Evolutionary conservation across 768 basidiomycete genomes (phyloP).

Genomic region (Suillus americanus): DNA sequence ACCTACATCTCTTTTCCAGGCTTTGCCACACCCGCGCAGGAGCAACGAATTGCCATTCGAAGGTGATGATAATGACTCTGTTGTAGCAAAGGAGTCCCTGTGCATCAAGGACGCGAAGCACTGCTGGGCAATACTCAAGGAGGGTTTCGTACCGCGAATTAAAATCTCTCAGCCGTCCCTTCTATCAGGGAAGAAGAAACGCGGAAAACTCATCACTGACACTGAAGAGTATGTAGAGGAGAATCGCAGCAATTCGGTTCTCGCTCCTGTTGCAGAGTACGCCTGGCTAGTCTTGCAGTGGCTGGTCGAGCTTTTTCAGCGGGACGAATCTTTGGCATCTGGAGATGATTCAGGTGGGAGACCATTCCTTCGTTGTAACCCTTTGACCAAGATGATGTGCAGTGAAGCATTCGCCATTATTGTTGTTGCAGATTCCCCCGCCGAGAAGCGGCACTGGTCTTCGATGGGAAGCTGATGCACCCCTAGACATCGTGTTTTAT

Average conservation of each 20-base stretch:
- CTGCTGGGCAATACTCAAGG: slow-evolving; percentile 62
- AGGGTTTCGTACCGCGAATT: slow-evolving; percentile 49
- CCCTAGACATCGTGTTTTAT: slow-evolving; percentile 47
- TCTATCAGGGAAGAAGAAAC: slow-evolving; percentile 30
- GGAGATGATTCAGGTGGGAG: slow-evolving; percentile 31
- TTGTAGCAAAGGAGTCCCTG: slow-evolving; percentile 52
- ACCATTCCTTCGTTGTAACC: not conserved
- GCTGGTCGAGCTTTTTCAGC: slow-evolving; percentile 66
- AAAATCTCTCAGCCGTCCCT: slow-evolving; percentile 13
- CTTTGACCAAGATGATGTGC: slow-evolving; percentile 11
- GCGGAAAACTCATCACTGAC: slow-evolving; percentile 28
- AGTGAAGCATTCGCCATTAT: slow-evolving; percentile 50
- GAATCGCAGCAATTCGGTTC: slow-evolving; percentile 12
- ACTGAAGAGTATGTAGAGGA: slow-evolving; percentile 27
- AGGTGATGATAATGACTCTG: slow-evolving; percentile 48
- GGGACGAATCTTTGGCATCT: slow-evolving; percentile 47
- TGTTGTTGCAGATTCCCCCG: slow-evolving; percentile 59
- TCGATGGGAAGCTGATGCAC: slow-evolving; percentile 55
- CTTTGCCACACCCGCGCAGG: slow-evolving; percentile 50
- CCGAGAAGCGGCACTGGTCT: slow-evolving; percentile 45
- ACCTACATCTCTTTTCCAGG: slow-evolving; percentile 50
- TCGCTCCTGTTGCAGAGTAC: slow-evolving; percentile 49
- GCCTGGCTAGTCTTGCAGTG: slow-evolving; percentile 76
- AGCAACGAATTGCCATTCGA: slow-evolving; percentile 8
- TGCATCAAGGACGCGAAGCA: slow-evolving; percentile 53